Evolutionary conservation across 352 stramenopile genomes (phyloP).

Genomic region (Saprolegnia parasitica): DNA sequence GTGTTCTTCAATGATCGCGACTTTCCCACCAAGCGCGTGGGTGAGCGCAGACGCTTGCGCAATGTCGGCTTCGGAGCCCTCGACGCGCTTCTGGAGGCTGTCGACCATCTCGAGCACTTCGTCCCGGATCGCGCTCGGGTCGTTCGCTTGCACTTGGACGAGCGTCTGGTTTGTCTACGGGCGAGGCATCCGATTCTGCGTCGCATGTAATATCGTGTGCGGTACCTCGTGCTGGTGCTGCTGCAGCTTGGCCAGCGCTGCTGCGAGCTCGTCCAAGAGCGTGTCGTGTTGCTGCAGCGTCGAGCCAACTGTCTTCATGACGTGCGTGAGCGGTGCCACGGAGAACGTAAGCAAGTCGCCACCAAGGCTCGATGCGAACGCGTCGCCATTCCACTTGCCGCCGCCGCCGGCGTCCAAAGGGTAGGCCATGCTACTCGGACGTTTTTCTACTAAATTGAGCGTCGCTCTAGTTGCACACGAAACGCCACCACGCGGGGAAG

Average conservation of each 20-base stretch:
- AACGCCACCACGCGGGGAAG: too few species aligned
- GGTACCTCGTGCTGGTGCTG: conserved; percentile 15
- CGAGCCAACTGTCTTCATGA: conserved; percentile 25
- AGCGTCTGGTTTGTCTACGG: not conserved
- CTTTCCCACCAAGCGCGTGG: conserved; percentile 9
- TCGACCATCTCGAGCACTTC: conserved; percentile 21
- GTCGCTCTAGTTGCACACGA: too few species aligned
- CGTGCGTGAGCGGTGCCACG: conserved; percentile 24
- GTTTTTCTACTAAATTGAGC: too few species aligned
- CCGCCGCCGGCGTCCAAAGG: not conserved
- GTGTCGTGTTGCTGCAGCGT: conserved; percentile 26
- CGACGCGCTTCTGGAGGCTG: conserved; percentile 9
- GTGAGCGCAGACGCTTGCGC: not conserved
- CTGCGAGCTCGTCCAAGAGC: conserved; percentile 23
- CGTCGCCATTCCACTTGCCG: conserved; percentile 23
- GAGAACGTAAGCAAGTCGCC: conserved; percentile 26
- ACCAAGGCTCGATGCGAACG: conserved; percentile 11
- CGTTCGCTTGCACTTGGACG: not conserved
- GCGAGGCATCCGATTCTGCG: not conserved
- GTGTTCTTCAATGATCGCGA: conserved; percentile 7
- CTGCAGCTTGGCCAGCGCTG: conserved; percentile 7
- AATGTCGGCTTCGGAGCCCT: conserved; percentile 14
- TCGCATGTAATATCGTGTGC: not conserved
- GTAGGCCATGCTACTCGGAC: conserved; percentile 4
- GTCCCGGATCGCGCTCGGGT: not conserved